Conservation (phyloP, 164 flowering plant species). For the grape (Vitis vinifera) region ASM3070453v1 NC_081819.1:19426501-19427000, state of each 20-base stretch:
- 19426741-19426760: constrained; percentile 63
- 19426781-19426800: constrained; percentile 38
- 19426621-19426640: constrained; percentile 70
- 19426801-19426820: constrained; percentile 43
- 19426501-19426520: too few relatives aligned
- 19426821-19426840: constrained; percentile 65
- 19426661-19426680: background rate
- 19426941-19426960: too few relatives aligned
- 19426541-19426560: too few relatives aligned
- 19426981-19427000: too few relatives aligned
- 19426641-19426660: constrained; percentile 65
- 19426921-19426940: too few relatives aligned
- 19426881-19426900: background rate
- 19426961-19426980: too few relatives aligned
- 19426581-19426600: constrained; percentile 40
- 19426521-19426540: too few relatives aligned
- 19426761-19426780: constrained; percentile 76
- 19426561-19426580: background rate
- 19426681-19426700: background rate
- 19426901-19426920: too few relatives aligned
- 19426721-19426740: constrained; percentile 80
- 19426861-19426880: constrained; percentile 64
- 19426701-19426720: background rate
- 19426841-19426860: constrained; percentile 52
- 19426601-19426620: constrained; percentile 55